Conservation (phyloP, 257 asterid genomes). For the Avicennia marina region DNA sequence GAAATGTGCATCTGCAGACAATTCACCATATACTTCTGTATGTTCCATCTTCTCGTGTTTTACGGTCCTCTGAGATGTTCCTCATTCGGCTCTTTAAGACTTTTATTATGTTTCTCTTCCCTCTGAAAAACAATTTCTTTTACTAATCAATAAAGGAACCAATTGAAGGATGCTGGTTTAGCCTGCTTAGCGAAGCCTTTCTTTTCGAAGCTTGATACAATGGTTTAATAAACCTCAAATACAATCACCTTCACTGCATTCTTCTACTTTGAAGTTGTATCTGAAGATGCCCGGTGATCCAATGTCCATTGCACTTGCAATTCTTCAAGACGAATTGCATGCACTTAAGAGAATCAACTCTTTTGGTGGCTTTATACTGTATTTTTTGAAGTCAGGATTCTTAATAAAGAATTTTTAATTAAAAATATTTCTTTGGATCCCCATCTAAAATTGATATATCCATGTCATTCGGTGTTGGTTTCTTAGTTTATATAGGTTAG, state of each 20-base stretch:
- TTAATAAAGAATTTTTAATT: no score
- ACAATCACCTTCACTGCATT: background rate
- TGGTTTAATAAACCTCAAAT: background rate
- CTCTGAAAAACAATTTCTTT: no score
- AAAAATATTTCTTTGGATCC: no score
- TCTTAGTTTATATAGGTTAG: background rate
- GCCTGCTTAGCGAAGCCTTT: background rate
- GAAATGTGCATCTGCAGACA: conserved; percentile 49
- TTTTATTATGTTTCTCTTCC: background rate
- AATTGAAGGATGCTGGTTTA: background rate
- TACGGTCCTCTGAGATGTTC: background rate
- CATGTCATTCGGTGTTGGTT: no score
- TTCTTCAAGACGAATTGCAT: no score
- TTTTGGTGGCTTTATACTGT: no score
- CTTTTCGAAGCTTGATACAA: background rate
- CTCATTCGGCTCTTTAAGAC: conserved; percentile 1
- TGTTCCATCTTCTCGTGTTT: conserved; percentile 11
- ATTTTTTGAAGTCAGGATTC: no score
- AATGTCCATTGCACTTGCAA: no score
- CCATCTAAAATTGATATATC: no score
- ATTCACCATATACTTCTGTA: conserved; percentile 51
- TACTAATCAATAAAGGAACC: conserved; percentile 9
- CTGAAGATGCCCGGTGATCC: background rate
- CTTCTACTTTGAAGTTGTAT: background rate
- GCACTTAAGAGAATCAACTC: no score